phyloP scores from a whole-genome alignment of 116 monocot genomes.

The Zostera marina region DNA sequence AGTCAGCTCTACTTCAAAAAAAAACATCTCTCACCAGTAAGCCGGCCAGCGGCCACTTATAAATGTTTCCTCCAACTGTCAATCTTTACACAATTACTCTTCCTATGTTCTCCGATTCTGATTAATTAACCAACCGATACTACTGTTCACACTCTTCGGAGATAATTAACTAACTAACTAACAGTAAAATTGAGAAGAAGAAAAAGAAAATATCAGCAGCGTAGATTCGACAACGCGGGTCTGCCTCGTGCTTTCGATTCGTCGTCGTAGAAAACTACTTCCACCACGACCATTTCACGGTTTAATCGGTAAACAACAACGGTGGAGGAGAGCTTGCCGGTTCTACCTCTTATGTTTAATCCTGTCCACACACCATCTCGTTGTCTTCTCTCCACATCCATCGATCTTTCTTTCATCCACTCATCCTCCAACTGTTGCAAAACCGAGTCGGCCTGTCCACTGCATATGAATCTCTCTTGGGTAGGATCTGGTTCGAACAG shows the following conservation, averaged over 20 bases:
- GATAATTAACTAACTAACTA: no score
- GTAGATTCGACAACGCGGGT: background rate
- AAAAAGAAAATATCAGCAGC: no score
- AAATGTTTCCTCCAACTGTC: no score
- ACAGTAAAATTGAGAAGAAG: no score
- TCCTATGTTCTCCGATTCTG: no score
- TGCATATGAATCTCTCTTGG: slow-evolving; percentile 3
- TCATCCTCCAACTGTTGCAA: slow-evolving; percentile 3
- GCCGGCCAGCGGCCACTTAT: no score
- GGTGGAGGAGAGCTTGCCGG: background rate
- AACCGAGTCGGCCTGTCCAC: background rate
- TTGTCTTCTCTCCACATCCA: background rate
- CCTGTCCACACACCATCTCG: background rate
- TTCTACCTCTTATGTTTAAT: background rate
- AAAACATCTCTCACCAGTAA: no score
- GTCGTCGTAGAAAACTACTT: background rate
- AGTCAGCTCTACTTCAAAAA: no score
- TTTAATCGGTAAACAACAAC: slow-evolving; percentile 4
- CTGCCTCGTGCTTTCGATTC: background rate
- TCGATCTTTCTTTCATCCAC: background rate
- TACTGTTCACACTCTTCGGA: no score
- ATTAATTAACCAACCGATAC: no score
- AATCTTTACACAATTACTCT: no score
- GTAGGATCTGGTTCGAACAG: slow-evolving; percentile 14
- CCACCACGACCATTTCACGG: slow-evolving; percentile 1